A percentile compares a stretch with the other conserved stretches of the same genome.
These are phyloP conservation scores for Arxiozyma slooffiae DNA, from an alignment of 1,139 yeast genomes.

Conservation along the genomic window DNA sequence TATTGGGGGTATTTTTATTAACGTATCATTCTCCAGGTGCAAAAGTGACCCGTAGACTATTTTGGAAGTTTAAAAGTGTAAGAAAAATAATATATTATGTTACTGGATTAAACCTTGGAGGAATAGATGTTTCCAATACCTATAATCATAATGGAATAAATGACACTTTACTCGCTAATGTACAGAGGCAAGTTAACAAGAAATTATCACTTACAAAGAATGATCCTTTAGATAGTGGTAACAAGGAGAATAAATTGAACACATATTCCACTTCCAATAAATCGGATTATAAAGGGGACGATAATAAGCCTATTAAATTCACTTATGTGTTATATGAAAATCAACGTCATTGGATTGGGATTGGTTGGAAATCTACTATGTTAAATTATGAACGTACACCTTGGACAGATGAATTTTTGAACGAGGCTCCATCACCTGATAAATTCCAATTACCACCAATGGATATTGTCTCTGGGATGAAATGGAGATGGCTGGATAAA, in stretches of 20 bases:
- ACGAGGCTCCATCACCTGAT: slow-evolving; percentile 75
- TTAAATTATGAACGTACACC: slow-evolving; percentile 89
- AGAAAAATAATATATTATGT: slow-evolving; percentile 66
- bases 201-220: slow-evolving; percentile 16
- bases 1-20: slow-evolving; percentile 52
- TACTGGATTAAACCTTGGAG: slow-evolving; percentile 80
- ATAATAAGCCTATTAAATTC: slow-evolving; percentile 60
- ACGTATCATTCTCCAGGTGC: slow-evolving; percentile 85
- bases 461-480: slow-evolving; percentile 48
- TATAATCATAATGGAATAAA: slow-evolving; percentile 20
- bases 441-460: slow-evolving; percentile 79
- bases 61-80: slow-evolving; percentile 73
- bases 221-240: background rate
- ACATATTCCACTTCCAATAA: background rate
- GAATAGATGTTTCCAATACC: slow-evolving; percentile 21
- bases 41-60: slow-evolving; percentile 63
- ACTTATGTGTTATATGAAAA: slow-evolving; percentile 93
- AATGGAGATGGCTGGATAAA: slow-evolving; percentile 92
- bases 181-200: slow-evolving; percentile 27
- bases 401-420: slow-evolving; percentile 94
- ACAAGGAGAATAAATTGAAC: background rate
- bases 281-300: slow-evolving; percentile 5
- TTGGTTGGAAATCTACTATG: slow-evolving; percentile 93
- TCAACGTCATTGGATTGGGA: slow-evolving; percentile 95
- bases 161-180: slow-evolving; percentile 28